Conservation (phyloP, 441 rosid species). For the Bruguiera hainesii region DNA sequence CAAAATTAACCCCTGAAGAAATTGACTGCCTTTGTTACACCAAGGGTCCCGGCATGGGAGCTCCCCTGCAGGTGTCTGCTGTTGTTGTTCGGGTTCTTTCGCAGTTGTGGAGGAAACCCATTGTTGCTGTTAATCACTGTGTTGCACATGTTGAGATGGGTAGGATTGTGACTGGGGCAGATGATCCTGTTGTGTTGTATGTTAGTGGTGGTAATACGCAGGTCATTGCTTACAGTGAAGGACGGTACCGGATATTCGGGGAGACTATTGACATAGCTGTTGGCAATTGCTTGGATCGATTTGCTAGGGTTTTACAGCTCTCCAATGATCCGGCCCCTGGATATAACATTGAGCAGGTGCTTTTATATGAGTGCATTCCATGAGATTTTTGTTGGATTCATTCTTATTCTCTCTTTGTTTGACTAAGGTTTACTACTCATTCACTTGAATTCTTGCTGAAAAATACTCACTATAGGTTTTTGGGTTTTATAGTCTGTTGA, state of each 20-base stretch:
- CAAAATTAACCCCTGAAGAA: slow-evolving; percentile 57
- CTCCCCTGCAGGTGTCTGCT: slow-evolving; percentile 80
- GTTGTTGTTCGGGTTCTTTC: slow-evolving; percentile 75
- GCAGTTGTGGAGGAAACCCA: slow-evolving; percentile 77
- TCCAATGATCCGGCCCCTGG: slow-evolving; percentile 99
- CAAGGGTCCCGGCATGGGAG: slow-evolving; percentile 98
- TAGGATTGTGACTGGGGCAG: slow-evolving; percentile 84
- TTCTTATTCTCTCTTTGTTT: neutral
- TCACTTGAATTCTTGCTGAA: neutral
- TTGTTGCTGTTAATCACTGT: slow-evolving; percentile 85
- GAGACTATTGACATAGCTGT: slow-evolving; percentile 98
- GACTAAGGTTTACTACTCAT: neutral
- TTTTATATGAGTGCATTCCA: neutral
- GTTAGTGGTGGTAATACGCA: slow-evolving; percentile 99
- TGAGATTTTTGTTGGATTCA: neutral
- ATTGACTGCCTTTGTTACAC: slow-evolving; percentile 90
- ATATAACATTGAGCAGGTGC: slow-evolving; percentile 93
- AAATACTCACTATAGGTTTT: neutral
- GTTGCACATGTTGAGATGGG: slow-evolving; percentile 99
- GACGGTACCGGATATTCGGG: slow-evolving; percentile 75
- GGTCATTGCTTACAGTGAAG: slow-evolving; percentile 94
- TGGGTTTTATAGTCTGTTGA: neutral
- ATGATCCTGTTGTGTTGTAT: slow-evolving; percentile 88
- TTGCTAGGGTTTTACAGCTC: slow-evolving; percentile 79
- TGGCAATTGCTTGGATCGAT: slow-evolving; percentile 93